Evolutionary conservation across 2,329 filamentous ascomycete species (phyloP).

Genomic region (Exutisphaerella laricina): DNA sequence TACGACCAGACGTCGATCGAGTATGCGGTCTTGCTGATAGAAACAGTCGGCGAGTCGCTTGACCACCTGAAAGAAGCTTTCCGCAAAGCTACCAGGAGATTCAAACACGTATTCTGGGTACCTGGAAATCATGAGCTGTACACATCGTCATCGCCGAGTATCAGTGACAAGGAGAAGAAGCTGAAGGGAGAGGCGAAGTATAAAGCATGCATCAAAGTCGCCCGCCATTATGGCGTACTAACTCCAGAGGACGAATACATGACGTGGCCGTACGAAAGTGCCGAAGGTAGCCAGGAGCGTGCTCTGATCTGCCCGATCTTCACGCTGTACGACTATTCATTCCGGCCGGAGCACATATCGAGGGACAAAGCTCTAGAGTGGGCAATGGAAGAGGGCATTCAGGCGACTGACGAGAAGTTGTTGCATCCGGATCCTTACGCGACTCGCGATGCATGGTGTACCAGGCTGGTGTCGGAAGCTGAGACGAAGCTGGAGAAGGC

Average conservation of each 20-base stretch:
- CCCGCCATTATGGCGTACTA: conserved; percentile 47
- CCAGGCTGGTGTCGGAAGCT: conserved; percentile 37
- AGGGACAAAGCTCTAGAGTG: conserved; percentile 45
- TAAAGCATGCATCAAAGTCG: conserved; percentile 49
- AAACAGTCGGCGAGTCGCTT: conserved; percentile 30
- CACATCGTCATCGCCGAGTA: conserved; percentile 40
- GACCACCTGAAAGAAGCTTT: conserved; percentile 36
- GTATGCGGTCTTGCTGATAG: conserved; percentile 16
- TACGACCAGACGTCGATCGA: not conserved
- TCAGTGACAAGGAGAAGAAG: conserved; percentile 29
- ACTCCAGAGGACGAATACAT: conserved; percentile 54
- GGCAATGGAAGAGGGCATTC: conserved; percentile 42
- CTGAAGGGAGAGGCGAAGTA: conserved; percentile 51
- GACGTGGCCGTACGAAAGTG: conserved; percentile 39
- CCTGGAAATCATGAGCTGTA: conserved; percentile 57
- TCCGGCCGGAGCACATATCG: conserved; percentile 47
- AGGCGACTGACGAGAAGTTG: conserved; percentile 43
- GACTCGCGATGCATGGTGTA: conserved; percentile 43
- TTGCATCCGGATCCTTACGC: conserved; percentile 43
- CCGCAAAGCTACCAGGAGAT: conserved; percentile 38
- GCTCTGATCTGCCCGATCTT: conserved; percentile 52
- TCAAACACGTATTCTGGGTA: conserved; percentile 50
- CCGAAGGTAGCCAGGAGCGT: conserved; percentile 45
- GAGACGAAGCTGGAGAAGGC: conserved; percentile 38
- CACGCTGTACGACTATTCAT: conserved; percentile 57